Conservation (phyloP, 768 basidiomycete genomes). For the Phanerochaete sordida region DNA sequence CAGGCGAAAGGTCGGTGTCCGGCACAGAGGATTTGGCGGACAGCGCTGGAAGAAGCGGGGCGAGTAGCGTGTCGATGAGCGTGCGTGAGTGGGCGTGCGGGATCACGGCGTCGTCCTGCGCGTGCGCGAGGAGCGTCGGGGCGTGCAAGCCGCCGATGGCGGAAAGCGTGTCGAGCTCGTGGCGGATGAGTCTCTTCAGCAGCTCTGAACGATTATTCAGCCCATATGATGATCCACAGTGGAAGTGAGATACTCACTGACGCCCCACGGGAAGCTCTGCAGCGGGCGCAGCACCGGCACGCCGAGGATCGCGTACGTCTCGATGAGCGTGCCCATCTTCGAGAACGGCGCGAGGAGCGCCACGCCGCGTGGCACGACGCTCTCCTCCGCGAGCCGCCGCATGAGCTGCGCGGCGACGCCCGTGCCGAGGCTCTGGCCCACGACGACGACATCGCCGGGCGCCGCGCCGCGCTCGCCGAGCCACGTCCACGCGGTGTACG, state of each 20-base stretch:
- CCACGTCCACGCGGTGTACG: constrained; percentile 80
- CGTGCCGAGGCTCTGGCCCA: constrained; percentile 90
- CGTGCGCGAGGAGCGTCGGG: constrained; percentile 70
- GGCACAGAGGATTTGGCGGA: constrained; percentile 21
- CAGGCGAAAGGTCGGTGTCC: constrained; percentile 21
- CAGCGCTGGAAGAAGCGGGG: constrained; percentile 51
- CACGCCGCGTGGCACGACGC: constrained; percentile 35
- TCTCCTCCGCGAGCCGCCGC: constrained; percentile 36
- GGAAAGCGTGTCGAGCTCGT: constrained; percentile 61
- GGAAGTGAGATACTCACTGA: background rate
- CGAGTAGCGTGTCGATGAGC: constrained; percentile 67
- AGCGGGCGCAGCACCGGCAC: constrained; percentile 74
- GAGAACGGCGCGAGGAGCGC: constrained; percentile 41
- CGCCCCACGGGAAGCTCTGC: constrained; percentile 49
- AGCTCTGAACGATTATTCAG: too few relatives aligned
- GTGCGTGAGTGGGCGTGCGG: constrained; percentile 62
- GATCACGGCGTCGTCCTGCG: constrained; percentile 72
- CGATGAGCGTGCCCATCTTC: constrained; percentile 43
- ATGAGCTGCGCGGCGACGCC: constrained; percentile 56
- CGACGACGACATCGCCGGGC: constrained; percentile 59
- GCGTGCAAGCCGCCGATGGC: constrained; percentile 58
- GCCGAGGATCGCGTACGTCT: constrained; percentile 65
- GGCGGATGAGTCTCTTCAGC: constrained; percentile 47
- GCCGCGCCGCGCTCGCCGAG: constrained; percentile 54
- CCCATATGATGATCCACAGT: too few relatives aligned